Conservation (phyloP, 2,329 filamentous ascomycete genomes). For the Trichoderma gracile region DNA sequence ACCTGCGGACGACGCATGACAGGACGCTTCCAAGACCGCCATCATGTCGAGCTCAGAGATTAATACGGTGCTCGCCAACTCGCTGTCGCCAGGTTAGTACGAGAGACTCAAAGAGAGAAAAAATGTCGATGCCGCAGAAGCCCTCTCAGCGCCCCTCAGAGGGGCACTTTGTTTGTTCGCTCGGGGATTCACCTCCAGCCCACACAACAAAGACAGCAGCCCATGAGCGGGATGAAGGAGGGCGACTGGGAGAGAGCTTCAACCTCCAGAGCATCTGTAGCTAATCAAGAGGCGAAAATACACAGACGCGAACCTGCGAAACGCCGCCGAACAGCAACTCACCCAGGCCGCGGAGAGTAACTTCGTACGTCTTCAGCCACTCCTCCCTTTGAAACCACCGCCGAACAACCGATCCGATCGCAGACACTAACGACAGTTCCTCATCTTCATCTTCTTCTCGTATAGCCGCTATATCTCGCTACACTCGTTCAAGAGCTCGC, state of each 20-base stretch:
- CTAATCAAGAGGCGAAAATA: conserved; percentile 35
- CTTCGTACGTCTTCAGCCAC: conserved; percentile 65
- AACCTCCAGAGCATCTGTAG: conserved; percentile 29
- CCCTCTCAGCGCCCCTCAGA: conserved; percentile 17
- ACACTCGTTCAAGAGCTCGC: conserved; percentile 92
- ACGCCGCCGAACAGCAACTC: conserved; percentile 91
- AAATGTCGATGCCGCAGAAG: conserved; percentile 23
- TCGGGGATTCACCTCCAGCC: too few species aligned
- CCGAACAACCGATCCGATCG: not conserved
- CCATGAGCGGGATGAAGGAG: not conserved
- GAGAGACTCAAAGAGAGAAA: conserved; percentile 12
- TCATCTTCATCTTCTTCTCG: conserved; percentile 18
- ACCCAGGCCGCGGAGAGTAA: conserved; percentile 88
- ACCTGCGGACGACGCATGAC: conserved; percentile 41
- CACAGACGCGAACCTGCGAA: conserved; percentile 84
- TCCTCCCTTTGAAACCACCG: not conserved
- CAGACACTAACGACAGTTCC: conserved; percentile 31
- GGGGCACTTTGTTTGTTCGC: conserved; percentile 6
- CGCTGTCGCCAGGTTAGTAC: conserved; percentile 84
- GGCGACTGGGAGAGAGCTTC: conserved; percentile 1
- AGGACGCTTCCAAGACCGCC: conserved; percentile 40
- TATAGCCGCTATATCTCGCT: conserved; percentile 84
- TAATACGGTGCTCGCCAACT: conserved; percentile 96
- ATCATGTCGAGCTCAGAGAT: conserved; percentile 82
- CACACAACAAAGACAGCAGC: not conserved